Percentiles rank a stretch among this genome's conserved stretches.
These are phyloP conservation scores for Ascochyta pisi DNA, from an alignment of 2,329 filamentous ascomycete genomes.

Conservation along the genomic window DNA sequence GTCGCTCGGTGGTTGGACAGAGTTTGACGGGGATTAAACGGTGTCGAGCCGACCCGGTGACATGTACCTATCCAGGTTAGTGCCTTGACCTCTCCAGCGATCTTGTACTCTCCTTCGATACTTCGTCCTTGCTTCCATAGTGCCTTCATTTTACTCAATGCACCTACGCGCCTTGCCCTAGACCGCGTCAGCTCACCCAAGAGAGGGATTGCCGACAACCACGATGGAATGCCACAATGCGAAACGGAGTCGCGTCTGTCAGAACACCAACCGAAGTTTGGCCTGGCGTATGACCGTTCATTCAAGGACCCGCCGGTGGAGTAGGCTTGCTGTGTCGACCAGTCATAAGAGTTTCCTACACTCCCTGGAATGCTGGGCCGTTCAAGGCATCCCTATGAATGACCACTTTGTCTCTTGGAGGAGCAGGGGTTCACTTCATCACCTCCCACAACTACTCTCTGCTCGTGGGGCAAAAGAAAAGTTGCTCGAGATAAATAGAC, in stretches of 20 bases:
- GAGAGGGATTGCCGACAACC: conserved; percentile 15
- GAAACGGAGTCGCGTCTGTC: conserved; percentile 10
- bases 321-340: conserved; percentile 10
- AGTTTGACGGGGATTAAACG: conserved; percentile 27
- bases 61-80: conserved; percentile 36
- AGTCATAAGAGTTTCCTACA: conserved; percentile 21
- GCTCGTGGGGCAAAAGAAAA: conserved; percentile 8
- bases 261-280: conserved; percentile 10
- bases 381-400: conserved; percentile 18
- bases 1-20: conserved; percentile 27
- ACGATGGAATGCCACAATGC: conserved; percentile 17
- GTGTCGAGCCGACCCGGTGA: conserved; percentile 41
- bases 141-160: conserved; percentile 15
- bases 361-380: conserved; percentile 16
- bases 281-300: conserved; percentile 31
- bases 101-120: conserved; percentile 16
- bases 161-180: conserved; percentile 13
- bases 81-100: conserved; percentile 12
- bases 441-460: conserved; percentile 6
- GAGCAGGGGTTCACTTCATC: conserved; percentile 16
- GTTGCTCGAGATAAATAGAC: conserved; percentile 16
- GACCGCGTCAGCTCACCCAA: conserved; percentile 14
- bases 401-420: conserved; percentile 18
- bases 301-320: conserved; percentile 17
- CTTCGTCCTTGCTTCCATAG: conserved; percentile 21